Evolutionary conservation across 177 flowering plant species (phyloP).

Genomic region (Vitis hybrid): DNA sequence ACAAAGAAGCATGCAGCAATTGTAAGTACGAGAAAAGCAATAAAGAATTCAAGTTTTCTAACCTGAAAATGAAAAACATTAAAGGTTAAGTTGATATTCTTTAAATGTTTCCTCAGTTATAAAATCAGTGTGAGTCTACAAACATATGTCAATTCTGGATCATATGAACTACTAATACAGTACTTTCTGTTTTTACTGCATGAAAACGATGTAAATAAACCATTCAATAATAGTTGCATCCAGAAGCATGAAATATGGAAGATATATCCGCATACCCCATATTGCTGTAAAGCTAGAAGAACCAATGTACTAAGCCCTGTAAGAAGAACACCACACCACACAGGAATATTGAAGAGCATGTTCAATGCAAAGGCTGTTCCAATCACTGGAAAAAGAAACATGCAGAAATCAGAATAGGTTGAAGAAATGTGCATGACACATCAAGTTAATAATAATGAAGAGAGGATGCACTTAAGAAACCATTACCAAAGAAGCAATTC

Average conservation of each 20-base stretch:
- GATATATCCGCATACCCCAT: slow-evolving; percentile 61
- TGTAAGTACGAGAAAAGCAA: slow-evolving; percentile 80
- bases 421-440: neutral
- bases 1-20: slow-evolving; percentile 84
- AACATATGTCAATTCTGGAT: neutral
- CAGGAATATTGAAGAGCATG: slow-evolving; percentile 87
- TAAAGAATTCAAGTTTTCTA: slow-evolving; percentile 87
- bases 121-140: neutral
- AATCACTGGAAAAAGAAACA: slow-evolving; percentile 51
- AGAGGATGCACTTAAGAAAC: no score
- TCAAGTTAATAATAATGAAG: no score
- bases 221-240: neutral
- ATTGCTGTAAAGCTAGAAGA: slow-evolving; percentile 86
- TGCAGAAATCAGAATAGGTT: neutral
- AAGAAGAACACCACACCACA: slow-evolving; percentile 89
- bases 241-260: neutral
- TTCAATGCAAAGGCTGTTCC: slow-evolving; percentile 98
- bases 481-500: no score
- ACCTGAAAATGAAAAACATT: slow-evolving; percentile 43
- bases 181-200: no score
- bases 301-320: slow-evolving; percentile 91
- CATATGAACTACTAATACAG: no score
- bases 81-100: neutral
- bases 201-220: neutral
- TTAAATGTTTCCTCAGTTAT: neutral